Percentiles rank a stretch among this genome's conserved stretches.
These are phyloP conservation scores for Verticillium tricorpus DNA, from an alignment of 2,329 filamentous ascomycete species.

Conservation along the genomic window DNA sequence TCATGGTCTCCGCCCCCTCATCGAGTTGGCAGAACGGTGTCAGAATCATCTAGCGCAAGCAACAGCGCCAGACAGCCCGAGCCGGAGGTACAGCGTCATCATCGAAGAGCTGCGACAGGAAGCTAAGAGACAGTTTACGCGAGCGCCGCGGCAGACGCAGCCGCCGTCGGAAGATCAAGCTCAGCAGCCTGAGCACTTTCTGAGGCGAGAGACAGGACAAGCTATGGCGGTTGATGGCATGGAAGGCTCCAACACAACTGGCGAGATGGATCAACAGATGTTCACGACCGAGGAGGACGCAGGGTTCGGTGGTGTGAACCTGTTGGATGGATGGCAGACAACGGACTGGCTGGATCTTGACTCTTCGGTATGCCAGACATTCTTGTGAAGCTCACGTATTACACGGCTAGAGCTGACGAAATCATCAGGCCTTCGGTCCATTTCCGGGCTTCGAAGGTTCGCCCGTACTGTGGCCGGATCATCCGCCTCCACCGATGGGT, in stretches of 20 bases:
- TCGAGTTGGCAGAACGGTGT: conserved; percentile 31
- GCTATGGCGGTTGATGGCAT: background rate
- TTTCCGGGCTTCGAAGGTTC: background rate
- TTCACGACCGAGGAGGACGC: background rate
- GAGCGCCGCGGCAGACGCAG: background rate
- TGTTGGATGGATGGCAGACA: conserved; percentile 21
- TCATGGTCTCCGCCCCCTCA: conserved; percentile 7
- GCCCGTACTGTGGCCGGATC: background rate
- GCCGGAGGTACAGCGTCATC: conserved; percentile 45
- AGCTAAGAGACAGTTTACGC: conserved; percentile 9
- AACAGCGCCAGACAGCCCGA: conserved; percentile 35
- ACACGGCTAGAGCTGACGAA: background rate
- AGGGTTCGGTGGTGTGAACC: conserved; percentile 1
- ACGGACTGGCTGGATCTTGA: conserved; percentile 22
- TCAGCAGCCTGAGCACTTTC: background rate
- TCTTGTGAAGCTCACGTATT: background rate
- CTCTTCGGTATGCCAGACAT: background rate
- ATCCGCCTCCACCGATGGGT: background rate
- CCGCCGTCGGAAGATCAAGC: background rate
- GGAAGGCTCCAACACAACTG: background rate
- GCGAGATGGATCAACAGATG: background rate
- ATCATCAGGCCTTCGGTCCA: background rate
- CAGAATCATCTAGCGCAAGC: conserved; percentile 37
- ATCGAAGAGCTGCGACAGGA: conserved; percentile 46
- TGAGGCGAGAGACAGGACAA: background rate